Conservation (phyloP, 208 protist genomes). For the Leishmania mexicana region DNA sequence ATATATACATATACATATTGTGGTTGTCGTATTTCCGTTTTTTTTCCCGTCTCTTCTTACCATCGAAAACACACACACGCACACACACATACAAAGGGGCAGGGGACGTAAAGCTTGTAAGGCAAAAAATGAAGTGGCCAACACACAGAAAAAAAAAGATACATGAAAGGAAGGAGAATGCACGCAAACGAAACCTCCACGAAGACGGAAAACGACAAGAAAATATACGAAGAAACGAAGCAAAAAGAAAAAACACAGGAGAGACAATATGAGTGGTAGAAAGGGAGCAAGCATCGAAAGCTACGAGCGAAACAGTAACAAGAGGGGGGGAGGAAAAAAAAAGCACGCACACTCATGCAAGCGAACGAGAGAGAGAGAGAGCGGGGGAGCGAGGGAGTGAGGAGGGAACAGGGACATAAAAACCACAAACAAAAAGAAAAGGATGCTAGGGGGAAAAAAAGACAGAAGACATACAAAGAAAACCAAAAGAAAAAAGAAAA, state of each 20-base stretch:
- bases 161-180: not conserved
- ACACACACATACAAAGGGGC: no score
- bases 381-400: not conserved
- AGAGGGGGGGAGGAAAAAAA: no score
- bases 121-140: not conserved
- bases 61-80: not conserved
- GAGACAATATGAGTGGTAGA: not conserved
- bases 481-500: not conserved
- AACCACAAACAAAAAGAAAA: not conserved
- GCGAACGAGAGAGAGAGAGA: not conserved
- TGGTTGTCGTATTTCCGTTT: no score
- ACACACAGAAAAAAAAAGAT: slow-evolving; percentile 4
- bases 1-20: no score
- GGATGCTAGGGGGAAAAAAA: not conserved
- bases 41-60: no score
- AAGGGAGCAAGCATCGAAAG: not conserved
- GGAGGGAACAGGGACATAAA: not conserved
- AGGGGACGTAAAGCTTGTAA: not conserved
- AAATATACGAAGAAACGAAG: not conserved
- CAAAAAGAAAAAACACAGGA: no score
- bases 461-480: not conserved
- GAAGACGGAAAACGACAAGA: not conserved
- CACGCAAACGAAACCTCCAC: not conserved
- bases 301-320: not conserved
- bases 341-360: not conserved